Evolutionary conservation across 495 filamentous ascomycete species (phyloP), one percentile per base, ranked within the genome.

Genomic region (Talaromyces nanjingensis): DNA sequence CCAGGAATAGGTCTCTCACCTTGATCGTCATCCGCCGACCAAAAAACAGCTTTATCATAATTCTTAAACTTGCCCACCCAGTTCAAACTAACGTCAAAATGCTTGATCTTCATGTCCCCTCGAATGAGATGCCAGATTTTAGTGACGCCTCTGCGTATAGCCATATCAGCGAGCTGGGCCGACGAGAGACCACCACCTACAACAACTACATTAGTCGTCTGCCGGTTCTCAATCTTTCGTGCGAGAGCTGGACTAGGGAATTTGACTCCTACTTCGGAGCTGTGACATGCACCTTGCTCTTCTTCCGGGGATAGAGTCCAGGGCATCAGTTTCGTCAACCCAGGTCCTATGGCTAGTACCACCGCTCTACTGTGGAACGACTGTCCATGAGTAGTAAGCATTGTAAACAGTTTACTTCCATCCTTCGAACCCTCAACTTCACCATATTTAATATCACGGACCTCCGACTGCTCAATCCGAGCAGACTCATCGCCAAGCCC

Each of bases 61-160:
- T 87, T 88, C n/a, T 82, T 81, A 67, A 83, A 88, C 65, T 89
- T 89, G 27, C 83, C 84, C 71, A 89, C 82, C 86, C 86, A 89
- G 33, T 75, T 76, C 14, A 89, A 74, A 63, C 79, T 79, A 65
- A 87, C 74, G 66, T 89, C 86, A 65, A 89, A 88, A 63, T 84
- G 83, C 66, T 87, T 87, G 45, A 87, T 80, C 66, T 85, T 85
- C 20, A 85, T 63, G 33, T 76, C 76, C 20, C 84, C 82, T 12
- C 86, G 74, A 81, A 87, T 81, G 24, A 87, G 61, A 37, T 86
- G 78, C 77, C 79, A 82, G 42, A 87, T 79, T 65, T 79, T 82
- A 11, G 71, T 77, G 3, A 85, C 83, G 0, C 82, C 81, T 65
- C 74, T 79, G 14, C 75, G 69, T 42, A 86, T 71, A 2, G 81